Percentiles rank a stretch among this genome's conserved stretches.
Evolutionary conservation across 176 grass and related monocot species (phyloP).

Genomic region (Pontederia crassipes): DNA sequence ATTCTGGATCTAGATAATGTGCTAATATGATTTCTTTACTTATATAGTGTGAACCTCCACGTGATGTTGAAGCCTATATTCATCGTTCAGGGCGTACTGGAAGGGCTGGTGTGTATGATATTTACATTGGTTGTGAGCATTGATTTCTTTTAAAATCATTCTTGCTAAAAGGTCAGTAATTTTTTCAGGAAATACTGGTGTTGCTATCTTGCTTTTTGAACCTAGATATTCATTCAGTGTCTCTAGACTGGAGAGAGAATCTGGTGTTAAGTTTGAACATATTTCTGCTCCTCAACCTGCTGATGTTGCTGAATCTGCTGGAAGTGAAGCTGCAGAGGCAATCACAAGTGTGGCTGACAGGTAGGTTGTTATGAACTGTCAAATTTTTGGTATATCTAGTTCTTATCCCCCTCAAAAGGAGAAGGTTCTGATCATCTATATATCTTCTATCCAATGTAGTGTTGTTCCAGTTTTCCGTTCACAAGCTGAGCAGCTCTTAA

Average conservation of each 20-base stretch:
- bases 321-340: slow-evolving; percentile 79
- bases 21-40: slow-evolving; percentile 2
- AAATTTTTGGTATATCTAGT: not conserved
- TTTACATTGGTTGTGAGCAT: not conserved
- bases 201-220: slow-evolving; percentile 79
- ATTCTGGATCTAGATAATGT: no score
- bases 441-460: slow-evolving; percentile 37
- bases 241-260: slow-evolving; percentile 69
- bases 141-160: not conserved
- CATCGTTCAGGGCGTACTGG: slow-evolving; percentile 92
- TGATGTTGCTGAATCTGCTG: slow-evolving; percentile 91
- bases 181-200: slow-evolving; percentile 71
- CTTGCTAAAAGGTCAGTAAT: slow-evolving; percentile 10
- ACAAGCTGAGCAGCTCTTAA: slow-evolving; percentile 84
- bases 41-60: slow-evolving; percentile 80
- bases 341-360: slow-evolving; percentile 82
- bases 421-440: not conserved
- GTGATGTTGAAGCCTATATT: slow-evolving; percentile 98
- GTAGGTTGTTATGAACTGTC: slow-evolving; percentile 16
- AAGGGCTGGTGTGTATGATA: slow-evolving; percentile 50
- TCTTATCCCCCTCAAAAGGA: not conserved
- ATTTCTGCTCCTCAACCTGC: slow-evolving; percentile 75
- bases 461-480: slow-evolving; percentile 81
- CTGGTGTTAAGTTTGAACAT: slow-evolving; percentile 79
- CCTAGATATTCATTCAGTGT: slow-evolving; percentile 50